phyloP scores from a whole-genome alignment of 1,284 basidiomycete species.

The Heterobasidion annosum region DNA sequence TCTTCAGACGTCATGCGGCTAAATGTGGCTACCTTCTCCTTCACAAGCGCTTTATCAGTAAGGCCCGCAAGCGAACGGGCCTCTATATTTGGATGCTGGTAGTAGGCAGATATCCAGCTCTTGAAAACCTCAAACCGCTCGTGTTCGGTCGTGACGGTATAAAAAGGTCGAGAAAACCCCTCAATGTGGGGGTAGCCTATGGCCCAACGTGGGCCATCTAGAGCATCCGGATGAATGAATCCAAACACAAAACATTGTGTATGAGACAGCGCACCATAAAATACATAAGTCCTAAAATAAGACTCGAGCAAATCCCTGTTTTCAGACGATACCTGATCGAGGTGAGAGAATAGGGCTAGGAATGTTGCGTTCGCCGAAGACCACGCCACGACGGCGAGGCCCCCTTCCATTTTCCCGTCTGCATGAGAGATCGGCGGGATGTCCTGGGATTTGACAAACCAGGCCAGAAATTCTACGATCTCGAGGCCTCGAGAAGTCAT shows the following conservation, averaged over 20 bases:
- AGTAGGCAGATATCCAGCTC: neutral
- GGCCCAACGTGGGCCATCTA: neutral
- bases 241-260: neutral
- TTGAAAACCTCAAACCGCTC: neutral
- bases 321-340: neutral
- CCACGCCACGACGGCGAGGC: neutral
- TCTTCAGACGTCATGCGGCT: neutral
- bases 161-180: neutral
- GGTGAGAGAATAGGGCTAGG: neutral
- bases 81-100: neutral
- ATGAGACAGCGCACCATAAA: neutral
- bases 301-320: neutral
- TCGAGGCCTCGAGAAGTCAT: conserved; percentile 7
- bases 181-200: neutral
- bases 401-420: neutral
- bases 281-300: neutral
- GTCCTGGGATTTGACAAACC: conserved; percentile 7
- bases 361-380: conserved; percentile 23
- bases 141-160: neutral
- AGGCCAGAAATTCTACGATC: conserved; percentile 10
- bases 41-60: neutral
- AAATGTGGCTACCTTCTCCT: neutral
- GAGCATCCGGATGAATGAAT: neutral
- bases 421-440: conserved; percentile 3
- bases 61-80: neutral